Base-by-base conservation (phyloP, 1,284 basidiomycete species). In the Bjerkandera adusta region DNA sequence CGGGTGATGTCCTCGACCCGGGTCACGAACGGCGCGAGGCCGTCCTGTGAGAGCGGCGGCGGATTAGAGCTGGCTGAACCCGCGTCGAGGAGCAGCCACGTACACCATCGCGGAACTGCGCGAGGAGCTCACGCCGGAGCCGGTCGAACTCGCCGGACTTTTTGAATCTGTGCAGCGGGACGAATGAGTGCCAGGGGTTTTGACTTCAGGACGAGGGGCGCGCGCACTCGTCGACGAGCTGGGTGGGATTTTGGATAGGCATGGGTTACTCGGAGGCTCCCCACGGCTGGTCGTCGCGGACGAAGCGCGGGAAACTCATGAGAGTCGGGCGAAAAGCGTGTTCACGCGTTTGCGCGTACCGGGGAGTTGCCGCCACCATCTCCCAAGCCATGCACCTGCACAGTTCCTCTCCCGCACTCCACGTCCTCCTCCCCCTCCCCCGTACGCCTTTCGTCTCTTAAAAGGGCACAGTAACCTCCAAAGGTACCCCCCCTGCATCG, bases 101-200 rank as follows among this genome's bases (percentile, higher is more conserved):
- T 61, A 86, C 87, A 56, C 79, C 76, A 56, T 70, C 72, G 56
- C 79, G 78, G 61, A 87, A 87, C 57, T 83, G 71, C 7, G 71
- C 57, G 44, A 89, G 63, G 16, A 89, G 67, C 58, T 88, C 80
- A 36, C 77, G 76, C 40, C 86, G 73, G 49, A 89, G 63, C 30
- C 82, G 77, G 56, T 89, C 85, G 56, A 87, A 89, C 66, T 89
- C 84, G 22, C 86, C 87, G 5, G 84, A 85, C 57, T 83, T 83
- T 63, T 89, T 88, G 71, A 87, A 89, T 55, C 85, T 89, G 59
- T 5, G 27, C n/a, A n/a, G n/a, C n/a, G n/a, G 21, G 25, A 29
- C n/a, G 16, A 40, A n/a, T n/a, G n/a, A n/a, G n/a, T n/a, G n/a
- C n/a, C n/a, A n/a, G n/a, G n/a, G n/a, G n/a, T n/a, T n/a, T n/a